Evolutionary conservation across 768 basidiomycete genomes (phyloP), one percentile per base, ranked within the genome.

Genomic region (Amanita subjunquillea): DNA sequence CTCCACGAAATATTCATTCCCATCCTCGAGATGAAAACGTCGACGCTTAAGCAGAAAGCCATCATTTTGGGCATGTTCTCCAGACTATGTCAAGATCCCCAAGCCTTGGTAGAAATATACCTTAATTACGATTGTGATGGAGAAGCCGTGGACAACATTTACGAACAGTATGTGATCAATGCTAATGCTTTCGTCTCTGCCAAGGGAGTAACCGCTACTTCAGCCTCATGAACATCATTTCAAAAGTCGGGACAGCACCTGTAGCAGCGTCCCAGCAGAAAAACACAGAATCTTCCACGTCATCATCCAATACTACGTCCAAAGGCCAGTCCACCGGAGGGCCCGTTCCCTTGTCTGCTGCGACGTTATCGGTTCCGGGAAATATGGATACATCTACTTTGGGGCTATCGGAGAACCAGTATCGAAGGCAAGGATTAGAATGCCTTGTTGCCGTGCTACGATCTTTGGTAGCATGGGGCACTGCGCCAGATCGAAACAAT

Each of bases 51-150:
- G 62, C 96, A 98, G 65, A 98, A 99, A 69, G 86, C 86, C 3
- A 82, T 91, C 46, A 90, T 98, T 50, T 74, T 98, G 48, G 85
- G 81, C 38, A 94, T 96, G 85, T 66, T 95, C 29, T 81, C 80
- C 15, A 81, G 88, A 39, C 70, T 99, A 13, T 94, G 90, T 61
- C 90, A 95, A 65, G 96, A 98, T 62, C 93, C 96, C 2, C 96
- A 98, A 66, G 93, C 95, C 7, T 74, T 99, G 17, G 96, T 99
- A 29, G 96, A 99, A 66, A 83, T 98, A 53, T 99, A 98, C 69
- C 83, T 99, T 65, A 99, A 99, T 66, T 99, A 99, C 63, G 96
- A 99, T 63, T 99, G 96, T 64, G 96, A 99, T 62, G 81, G 91
- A 54, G 86, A 91, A 54, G 91, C 95, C 3, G 79, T 79, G 8